Percentiles rank a stretch among this genome's conserved stretches.
phyloP scores from a whole-genome alignment of 345 rosid genomes.

The Eucalyptus polybractea region DNA sequence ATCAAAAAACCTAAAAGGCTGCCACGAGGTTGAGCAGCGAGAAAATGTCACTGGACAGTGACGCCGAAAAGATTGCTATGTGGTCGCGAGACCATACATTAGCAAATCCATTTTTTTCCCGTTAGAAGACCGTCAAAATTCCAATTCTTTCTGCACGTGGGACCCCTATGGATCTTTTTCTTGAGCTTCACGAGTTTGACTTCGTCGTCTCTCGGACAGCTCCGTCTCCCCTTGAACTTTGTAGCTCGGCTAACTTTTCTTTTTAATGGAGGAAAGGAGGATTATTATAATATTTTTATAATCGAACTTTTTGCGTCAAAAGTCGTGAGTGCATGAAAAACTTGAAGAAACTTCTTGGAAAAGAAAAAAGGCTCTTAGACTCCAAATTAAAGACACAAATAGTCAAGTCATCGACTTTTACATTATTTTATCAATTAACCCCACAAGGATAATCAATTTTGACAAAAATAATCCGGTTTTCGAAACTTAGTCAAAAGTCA shows the following conservation, averaged over 20 bases:
- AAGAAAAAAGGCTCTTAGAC: not conserved
- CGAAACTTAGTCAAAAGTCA: not conserved
- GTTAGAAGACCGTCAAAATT: not conserved
- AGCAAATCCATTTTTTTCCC: not conserved
- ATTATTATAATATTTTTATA: not conserved
- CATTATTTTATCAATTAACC: not conserved
- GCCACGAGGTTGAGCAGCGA: not conserved
- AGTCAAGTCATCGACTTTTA: not conserved
- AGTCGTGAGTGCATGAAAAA: not conserved
- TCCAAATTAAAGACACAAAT: not conserved
- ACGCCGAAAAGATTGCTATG: not conserved
- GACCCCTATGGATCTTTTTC: not conserved
- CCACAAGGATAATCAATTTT: not conserved
- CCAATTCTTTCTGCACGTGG: not conserved
- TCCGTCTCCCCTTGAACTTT: not conserved
- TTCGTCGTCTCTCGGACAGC: not conserved
- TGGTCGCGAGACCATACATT: not conserved
- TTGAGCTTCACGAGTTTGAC: constrained; percentile 8
- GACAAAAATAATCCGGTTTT: not conserved
- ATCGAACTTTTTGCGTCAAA: not conserved
- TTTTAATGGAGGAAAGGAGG: not conserved
- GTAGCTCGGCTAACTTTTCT: not conserved
- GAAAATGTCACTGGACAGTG: not conserved
- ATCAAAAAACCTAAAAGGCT: not conserved
- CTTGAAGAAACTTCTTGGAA: not conserved